Conservation (phyloP, 2,329 filamentous ascomycete species). For the Apiospora saccharicola region DNA sequence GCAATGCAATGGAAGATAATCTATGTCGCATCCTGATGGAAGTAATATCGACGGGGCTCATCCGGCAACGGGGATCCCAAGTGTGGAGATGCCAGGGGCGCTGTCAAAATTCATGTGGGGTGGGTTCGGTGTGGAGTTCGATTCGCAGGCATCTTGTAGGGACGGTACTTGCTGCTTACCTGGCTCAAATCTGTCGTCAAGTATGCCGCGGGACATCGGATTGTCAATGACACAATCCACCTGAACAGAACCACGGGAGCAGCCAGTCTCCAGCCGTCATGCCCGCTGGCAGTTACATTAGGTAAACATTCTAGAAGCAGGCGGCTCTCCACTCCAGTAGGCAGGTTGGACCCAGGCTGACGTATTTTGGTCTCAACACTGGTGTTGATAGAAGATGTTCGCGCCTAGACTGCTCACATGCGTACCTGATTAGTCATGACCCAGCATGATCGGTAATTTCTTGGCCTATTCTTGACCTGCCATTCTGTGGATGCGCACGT, state of each 20-base stretch:
- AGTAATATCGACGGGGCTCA: constrained; percentile 10
- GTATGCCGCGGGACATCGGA: neutral
- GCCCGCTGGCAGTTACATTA: neutral
- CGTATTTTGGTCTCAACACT: neutral
- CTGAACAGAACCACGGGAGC: neutral
- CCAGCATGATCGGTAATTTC: constrained; percentile 3
- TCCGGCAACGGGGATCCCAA: constrained; percentile 14
- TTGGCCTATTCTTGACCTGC: neutral
- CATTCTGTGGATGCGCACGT: neutral
- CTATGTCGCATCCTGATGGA: constrained; percentile 6
- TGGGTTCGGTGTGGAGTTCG: constrained; percentile 17
- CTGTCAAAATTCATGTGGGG: constrained; percentile 19
- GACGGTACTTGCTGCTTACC: constrained; percentile 14
- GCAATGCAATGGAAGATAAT: neutral
- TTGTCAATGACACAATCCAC: neutral
- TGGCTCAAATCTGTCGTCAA: neutral
- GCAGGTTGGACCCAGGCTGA: neutral
- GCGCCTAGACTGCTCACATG: neutral
- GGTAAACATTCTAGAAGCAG: neutral
- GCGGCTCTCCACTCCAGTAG: neutral
- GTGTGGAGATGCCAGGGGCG: constrained; percentile 15
- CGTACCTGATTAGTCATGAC: neutral
- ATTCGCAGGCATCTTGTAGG: neutral
- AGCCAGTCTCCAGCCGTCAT: neutral
- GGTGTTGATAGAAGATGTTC: neutral